Conservation (phyloP, 73 alveolate genomes). For the Paramecium tetraurelia region DNA sequence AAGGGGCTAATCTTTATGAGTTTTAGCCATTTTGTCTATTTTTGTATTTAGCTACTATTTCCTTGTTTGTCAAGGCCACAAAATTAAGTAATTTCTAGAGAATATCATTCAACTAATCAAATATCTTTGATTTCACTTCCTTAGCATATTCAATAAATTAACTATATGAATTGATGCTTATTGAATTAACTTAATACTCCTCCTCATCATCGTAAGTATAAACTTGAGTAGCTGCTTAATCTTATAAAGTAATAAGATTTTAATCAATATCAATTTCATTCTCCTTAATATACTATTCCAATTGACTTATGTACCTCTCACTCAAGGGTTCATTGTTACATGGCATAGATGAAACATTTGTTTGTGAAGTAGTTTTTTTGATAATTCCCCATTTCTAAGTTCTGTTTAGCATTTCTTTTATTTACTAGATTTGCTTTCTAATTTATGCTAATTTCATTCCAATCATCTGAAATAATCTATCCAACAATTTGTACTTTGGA, state of each 20-base stretch:
- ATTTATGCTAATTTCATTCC: constrained; percentile 40
- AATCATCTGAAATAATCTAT: constrained; percentile 3
- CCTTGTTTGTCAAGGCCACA: background rate
- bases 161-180: background rate
- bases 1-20: background rate
- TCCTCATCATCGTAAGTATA: constrained; percentile 33
- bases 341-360: background rate
- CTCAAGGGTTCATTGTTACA: background rate
- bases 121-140: background rate
- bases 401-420: background rate
- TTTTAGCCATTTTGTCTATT: background rate
- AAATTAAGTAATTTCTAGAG: background rate
- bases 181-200: constrained; percentile 14
- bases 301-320: background rate
- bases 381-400: background rate
- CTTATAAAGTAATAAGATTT: background rate
- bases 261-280: background rate
- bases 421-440: background rate
- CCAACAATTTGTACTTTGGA: constrained; percentile 5
- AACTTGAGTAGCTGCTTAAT: constrained; percentile 7
- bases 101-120: background rate
- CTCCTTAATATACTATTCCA: background rate
- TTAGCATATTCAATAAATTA: constrained; percentile 25
- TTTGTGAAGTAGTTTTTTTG: background rate
- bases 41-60: background rate